Evolutionary conservation across 768 basidiomycete genomes (phyloP).

Genomic region (Boletales sp.): DNA sequence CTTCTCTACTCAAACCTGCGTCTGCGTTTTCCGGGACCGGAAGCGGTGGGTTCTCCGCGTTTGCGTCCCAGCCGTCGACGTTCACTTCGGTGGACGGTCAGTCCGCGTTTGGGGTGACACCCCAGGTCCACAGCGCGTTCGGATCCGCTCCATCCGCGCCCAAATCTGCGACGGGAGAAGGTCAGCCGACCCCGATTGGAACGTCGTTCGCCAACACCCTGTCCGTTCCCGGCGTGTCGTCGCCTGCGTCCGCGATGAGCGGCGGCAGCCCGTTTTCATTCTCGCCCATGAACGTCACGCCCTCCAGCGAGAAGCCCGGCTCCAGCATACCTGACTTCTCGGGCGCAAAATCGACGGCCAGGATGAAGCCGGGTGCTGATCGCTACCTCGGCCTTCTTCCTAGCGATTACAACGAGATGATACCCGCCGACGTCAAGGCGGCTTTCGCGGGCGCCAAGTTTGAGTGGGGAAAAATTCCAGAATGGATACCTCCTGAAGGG

Average conservation of each 20-base stretch:
- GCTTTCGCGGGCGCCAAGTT: constrained; percentile 59
- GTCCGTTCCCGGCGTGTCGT: constrained; percentile 14
- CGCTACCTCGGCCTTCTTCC: constrained; percentile 59
- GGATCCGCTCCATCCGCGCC: constrained; percentile 3
- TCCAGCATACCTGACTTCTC: constrained; percentile 33
- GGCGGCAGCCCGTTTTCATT: constrained; percentile 22
- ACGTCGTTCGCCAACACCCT: constrained; percentile 15
- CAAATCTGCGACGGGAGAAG: constrained; percentile 17
- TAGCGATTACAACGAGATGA: constrained; percentile 49
- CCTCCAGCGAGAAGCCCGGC: constrained; percentile 18
- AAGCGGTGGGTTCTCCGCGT: constrained; percentile 49
- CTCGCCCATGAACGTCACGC: constrained; percentile 22
- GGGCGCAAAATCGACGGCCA: constrained; percentile 26
- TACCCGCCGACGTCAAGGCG: constrained; percentile 48
- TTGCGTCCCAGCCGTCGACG: constrained; percentile 44
- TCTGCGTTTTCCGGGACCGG: constrained; percentile 33
- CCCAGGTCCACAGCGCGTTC: constrained; percentile 21
- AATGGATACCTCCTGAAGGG: constrained; percentile 69
- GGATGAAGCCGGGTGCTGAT: constrained; percentile 44
- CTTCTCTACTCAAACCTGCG: constrained; percentile 30
- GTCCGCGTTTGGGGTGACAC: constrained; percentile 17
- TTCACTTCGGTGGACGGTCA: constrained; percentile 32
- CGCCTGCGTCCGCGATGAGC: constrained; percentile 20
- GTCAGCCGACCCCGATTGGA: constrained; percentile 27
- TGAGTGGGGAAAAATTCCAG: constrained; percentile 67